Percentiles rank a stretch among this genome's conserved stretches.
Conservation (phyloP, 2,329 filamentous ascomycete species). For the Bipolaris bicolor region DNA sequence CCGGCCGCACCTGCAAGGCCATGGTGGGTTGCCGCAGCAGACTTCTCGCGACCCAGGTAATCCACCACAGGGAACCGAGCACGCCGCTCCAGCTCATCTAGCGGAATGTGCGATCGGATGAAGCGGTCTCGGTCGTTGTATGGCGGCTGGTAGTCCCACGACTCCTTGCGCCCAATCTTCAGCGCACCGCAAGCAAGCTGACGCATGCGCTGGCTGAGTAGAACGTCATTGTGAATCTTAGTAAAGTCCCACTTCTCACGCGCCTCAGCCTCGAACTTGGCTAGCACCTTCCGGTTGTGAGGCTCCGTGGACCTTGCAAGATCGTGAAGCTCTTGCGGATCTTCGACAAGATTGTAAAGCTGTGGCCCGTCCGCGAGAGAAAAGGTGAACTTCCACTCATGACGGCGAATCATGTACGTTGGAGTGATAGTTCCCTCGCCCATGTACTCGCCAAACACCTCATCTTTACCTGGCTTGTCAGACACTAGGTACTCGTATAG, state of each 20-base stretch:
- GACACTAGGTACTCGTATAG: slow-evolving; percentile 56
- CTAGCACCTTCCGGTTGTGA: slow-evolving; percentile 50
- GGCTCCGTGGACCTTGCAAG: slow-evolving; percentile 58
- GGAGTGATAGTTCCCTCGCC: slow-evolving; percentile 89
- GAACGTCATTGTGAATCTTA: slow-evolving; percentile 74
- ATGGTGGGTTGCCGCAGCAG: slow-evolving; percentile 43
- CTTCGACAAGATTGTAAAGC: slow-evolving; percentile 77
- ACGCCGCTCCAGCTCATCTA: slow-evolving; percentile 79
- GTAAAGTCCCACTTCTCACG: slow-evolving; percentile 80
- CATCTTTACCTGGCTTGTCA: slow-evolving; percentile 70
- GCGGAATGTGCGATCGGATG: slow-evolving; percentile 81
- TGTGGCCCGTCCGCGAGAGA: slow-evolving; percentile 84
- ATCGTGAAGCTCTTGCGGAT: slow-evolving; percentile 80
- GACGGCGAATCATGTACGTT: slow-evolving; percentile 91
- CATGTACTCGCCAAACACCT: slow-evolving; percentile 93
- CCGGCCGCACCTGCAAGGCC: slow-evolving; percentile 45
- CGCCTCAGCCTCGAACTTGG: slow-evolving; percentile 76
- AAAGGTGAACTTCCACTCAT: slow-evolving; percentile 87
- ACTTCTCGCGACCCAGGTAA: slow-evolving; percentile 48
- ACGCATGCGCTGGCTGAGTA: slow-evolving; percentile 78
- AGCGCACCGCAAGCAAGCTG: slow-evolving; percentile 81
- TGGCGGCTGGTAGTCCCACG: slow-evolving; percentile 84
- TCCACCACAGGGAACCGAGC: slow-evolving; percentile 71
- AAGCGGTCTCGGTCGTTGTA: slow-evolving; percentile 72
- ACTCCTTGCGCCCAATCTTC: slow-evolving; percentile 68